phyloP scores from a whole-genome alignment of 768 basidiomycete genomes.

The Podaxis sp. region DNA sequence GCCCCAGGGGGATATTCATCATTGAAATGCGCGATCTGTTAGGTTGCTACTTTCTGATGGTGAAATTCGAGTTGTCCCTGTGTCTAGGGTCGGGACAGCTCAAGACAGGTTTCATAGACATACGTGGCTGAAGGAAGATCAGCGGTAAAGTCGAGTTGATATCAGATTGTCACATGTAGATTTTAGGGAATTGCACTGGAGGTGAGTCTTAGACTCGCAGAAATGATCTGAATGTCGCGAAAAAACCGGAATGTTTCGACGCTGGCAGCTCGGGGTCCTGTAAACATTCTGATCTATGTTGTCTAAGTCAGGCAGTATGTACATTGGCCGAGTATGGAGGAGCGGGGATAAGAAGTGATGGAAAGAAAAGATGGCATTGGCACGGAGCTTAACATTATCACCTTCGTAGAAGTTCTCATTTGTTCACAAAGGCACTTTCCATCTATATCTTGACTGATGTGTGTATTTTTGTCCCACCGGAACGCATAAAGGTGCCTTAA shows the following conservation, averaged over 20 bases:
- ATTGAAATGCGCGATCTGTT: background rate
- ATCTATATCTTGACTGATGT: background rate
- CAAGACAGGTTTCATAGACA: no score
- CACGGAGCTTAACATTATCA: conserved; percentile 5
- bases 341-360: conserved; percentile 4
- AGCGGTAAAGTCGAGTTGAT: background rate
- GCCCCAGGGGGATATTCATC: background rate
- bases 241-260: background rate
- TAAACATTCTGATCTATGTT: background rate
- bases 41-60: background rate
- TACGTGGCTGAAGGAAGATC: no score
- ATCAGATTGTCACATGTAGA: background rate
- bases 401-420: background rate
- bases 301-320: background rate
- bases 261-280: background rate
- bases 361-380: background rate
- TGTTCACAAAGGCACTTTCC: background rate
- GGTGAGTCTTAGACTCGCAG: background rate
- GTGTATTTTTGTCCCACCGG: conserved; percentile 1
- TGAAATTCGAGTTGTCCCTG: background rate
- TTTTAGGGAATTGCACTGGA: background rate
- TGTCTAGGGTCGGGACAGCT: no score
- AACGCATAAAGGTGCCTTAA: background rate
- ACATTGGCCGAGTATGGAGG: conserved; percentile 3
- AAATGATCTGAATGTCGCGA: background rate